Base-by-base conservation (phyloP, 345 rosid genomes). In the Lepidium didymum region DNA sequence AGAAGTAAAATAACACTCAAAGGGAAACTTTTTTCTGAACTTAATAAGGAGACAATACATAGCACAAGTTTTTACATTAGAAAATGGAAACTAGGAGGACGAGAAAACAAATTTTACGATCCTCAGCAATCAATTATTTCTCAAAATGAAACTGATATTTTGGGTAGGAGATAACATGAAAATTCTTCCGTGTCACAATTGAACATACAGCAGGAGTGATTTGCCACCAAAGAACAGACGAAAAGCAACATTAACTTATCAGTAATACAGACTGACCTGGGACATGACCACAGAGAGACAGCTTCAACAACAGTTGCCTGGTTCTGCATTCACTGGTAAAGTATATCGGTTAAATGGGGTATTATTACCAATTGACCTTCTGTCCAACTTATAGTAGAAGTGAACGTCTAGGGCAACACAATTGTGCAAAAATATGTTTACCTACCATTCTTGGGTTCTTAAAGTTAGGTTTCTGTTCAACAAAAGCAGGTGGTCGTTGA, bases 401-500 rank as follows among this genome's bases (percentile, higher is more conserved):
- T 15, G 38, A 35, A 42, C 21, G 11, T 14, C 5, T 15, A 47
- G 31, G 51, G 50, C 29, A 49, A 12, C 11, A 16, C 15, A 40
- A n/a, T 21, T 31, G 53, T 49, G 8, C 8, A 44, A 35, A 29
- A 44, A 31, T 34, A 38, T 33, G 43, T 29, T 25, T 1, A 12
- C 64, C 56, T 67, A 69, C 73, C 52, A 74, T 72, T 46, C 38
- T 46, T 16, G 84, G 79, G 62, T 77, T 64, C 77, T 77, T 85
- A 75, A 82, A 80, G 56, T 81, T 77, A 11, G 85, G 85, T 68
- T 68, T 83, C 72, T 66, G 65, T 74, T 84, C 87, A 64, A 56
- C 7, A 56, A 87, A 89, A 10, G 75, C 80, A 0, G 89, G 85
- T 38, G 86, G 79, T 67, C 79, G 67, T 67, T 78, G 79, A 73